Conservation (phyloP, 2,329 filamentous ascomycete genomes). For the Epichloe coenophiala region DNA sequence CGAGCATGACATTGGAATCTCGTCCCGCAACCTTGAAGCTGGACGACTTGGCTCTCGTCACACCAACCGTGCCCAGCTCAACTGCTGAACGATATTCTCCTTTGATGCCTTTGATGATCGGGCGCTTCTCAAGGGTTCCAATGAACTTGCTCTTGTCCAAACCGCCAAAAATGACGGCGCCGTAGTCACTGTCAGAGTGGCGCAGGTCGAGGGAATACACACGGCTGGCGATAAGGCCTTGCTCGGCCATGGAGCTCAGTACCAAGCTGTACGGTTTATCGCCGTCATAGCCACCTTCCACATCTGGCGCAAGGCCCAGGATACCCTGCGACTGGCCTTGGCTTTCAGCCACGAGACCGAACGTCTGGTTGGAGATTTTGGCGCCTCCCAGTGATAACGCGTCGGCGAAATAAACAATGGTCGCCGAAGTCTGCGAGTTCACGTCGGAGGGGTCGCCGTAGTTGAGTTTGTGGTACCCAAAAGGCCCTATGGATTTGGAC, state of each 20-base stretch:
- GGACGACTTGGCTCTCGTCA: conserved; percentile 13
- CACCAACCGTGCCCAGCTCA: conserved; percentile 17
- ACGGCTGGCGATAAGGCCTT: conserved; percentile 34
- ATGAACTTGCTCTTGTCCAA: conserved; percentile 38
- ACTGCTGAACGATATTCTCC: conserved; percentile 25
- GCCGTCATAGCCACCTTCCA: conserved; percentile 23
- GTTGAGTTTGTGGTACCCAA: conserved; percentile 23
- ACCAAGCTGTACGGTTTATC: conserved; percentile 37
- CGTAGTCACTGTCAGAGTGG: conserved; percentile 26
- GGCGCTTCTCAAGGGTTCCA: conserved; percentile 28
- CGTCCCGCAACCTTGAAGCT: conserved; percentile 14
- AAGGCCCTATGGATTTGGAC: conserved; percentile 22
- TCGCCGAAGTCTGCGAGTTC: conserved; percentile 22
- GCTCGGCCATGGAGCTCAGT: conserved; percentile 32
- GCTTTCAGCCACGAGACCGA: conserved; percentile 32
- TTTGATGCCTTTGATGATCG: conserved; percentile 25
- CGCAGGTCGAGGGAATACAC: conserved; percentile 39
- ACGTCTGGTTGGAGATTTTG: conserved; percentile 31
- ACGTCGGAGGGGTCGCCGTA: conserved; percentile 26
- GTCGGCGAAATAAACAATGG: conserved; percentile 33
- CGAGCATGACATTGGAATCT: conserved; percentile 32
- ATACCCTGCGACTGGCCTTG: conserved; percentile 38
- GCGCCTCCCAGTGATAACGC: conserved; percentile 30
- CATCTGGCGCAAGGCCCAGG: conserved; percentile 33
- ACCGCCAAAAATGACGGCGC: conserved; percentile 40